phyloP scores from a whole-genome alignment of 805 yeast genomes.

The Komagataella pastoris region DNA sequence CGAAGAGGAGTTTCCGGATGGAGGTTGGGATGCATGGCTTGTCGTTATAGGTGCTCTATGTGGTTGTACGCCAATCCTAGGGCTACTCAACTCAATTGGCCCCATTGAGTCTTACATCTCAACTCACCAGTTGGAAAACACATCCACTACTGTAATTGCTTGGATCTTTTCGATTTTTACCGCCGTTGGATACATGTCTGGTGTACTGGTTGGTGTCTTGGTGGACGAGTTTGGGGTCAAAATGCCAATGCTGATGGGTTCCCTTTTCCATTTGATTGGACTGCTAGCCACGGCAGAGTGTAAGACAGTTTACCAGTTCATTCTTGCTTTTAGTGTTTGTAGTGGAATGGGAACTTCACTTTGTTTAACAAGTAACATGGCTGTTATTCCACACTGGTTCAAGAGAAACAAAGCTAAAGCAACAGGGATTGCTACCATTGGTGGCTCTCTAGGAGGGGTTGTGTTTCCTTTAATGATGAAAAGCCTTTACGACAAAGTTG shows the following conservation, averaged over 20 bases:
- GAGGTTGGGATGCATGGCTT: constrained; percentile 41
- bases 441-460: constrained; percentile 58
- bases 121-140: constrained; percentile 34
- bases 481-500: constrained; percentile 29
- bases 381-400: constrained; percentile 34
- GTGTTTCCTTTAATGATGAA: constrained; percentile 42
- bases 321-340: constrained; percentile 24
- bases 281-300: constrained; percentile 37
- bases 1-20: constrained; percentile 34
- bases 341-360: constrained; percentile 29
- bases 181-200: constrained; percentile 31
- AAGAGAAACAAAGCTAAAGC: constrained; percentile 25
- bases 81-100: constrained; percentile 45
- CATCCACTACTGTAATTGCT: constrained; percentile 33
- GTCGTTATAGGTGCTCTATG: constrained; percentile 46
- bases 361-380: constrained; percentile 29
- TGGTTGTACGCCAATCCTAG: constrained; percentile 41
- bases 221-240: constrained; percentile 42
- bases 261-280: constrained; percentile 29
- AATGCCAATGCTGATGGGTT: constrained; percentile 25
- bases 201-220: constrained; percentile 40
- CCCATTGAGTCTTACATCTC: constrained; percentile 49
- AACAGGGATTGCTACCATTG: constrained; percentile 22
- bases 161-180: constrained; percentile 54
- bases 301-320: constrained; percentile 22